Conservation (phyloP, 495 filamentous ascomycete genomes). For the Penicillium silybi region DNA sequence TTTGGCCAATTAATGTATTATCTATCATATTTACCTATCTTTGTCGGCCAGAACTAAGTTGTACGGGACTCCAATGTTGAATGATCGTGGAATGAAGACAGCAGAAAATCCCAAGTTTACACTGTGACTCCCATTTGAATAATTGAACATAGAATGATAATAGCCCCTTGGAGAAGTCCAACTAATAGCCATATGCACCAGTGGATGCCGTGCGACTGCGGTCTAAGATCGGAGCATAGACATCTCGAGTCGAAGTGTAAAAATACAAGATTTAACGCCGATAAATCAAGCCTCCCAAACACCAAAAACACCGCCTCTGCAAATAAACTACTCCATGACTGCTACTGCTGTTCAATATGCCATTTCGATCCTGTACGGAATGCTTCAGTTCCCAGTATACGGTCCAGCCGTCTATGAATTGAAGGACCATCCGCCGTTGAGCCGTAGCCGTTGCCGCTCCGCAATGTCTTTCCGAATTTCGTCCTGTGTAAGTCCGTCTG, state of each 20-base stretch:
- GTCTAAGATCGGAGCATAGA: conserved; percentile 3
- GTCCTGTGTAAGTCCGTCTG: conserved; percentile 86
- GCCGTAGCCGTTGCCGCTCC: conserved; percentile 71
- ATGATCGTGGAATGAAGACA: too few relatives aligned
- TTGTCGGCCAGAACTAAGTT: too few relatives aligned
- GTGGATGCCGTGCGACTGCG: conserved; percentile 20
- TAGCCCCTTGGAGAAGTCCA: not conserved
- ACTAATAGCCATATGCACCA: conserved; percentile 17
- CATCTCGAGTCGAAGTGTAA: conserved; percentile 1
- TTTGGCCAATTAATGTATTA: too few relatives aligned
- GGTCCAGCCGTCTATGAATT: conserved; percentile 5
- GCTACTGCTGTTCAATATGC: conserved; percentile 6
- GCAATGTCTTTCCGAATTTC: conserved; percentile 77
- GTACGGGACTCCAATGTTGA: too few relatives aligned
- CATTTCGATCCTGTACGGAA: not conserved
- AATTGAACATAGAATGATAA: not conserved
- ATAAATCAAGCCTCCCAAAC: conserved; percentile 9
- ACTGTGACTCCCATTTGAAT: not conserved
- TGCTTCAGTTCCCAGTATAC: not conserved
- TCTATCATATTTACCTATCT: too few relatives aligned
- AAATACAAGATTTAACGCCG: conserved; percentile 13
- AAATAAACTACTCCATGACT: conserved; percentile 1
- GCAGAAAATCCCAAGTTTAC: too few relatives aligned
- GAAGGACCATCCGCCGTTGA: conserved; percentile 85
- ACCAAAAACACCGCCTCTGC: conserved; percentile 4